phyloP scores from a whole-genome alignment of 768 basidiomycete species.

The Baorangia bicolor region DNA sequence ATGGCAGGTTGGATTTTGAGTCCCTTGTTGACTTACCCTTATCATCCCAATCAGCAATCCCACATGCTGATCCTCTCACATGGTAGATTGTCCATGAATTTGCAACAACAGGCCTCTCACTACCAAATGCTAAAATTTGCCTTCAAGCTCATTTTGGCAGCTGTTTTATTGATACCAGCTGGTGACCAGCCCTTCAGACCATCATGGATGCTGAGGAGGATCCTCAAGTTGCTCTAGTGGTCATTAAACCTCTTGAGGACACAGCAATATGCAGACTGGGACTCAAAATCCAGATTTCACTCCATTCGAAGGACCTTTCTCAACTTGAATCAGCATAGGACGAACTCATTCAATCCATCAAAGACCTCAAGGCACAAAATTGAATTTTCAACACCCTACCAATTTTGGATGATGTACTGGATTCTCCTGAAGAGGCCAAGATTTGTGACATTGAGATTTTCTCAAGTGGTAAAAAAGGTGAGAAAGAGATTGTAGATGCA shows the following conservation, averaged over 20 bases:
- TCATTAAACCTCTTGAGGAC: background rate
- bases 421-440: background rate
- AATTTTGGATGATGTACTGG: background rate
- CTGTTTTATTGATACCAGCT: background rate
- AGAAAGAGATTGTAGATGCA: background rate
- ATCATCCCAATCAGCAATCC: background rate
- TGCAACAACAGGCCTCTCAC: background rate
- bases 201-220: constrained; percentile 8
- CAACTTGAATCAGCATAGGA: no score
- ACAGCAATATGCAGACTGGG: background rate
- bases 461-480: background rate
- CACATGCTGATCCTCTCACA: background rate
- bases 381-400: background rate
- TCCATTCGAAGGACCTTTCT: background rate
- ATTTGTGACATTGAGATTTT: background rate
- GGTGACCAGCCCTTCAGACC: constrained; percentile 5
- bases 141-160: constrained; percentile 12
- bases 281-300: background rate
- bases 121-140: constrained; percentile 9
- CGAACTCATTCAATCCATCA: no score
- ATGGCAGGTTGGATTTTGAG: no score
- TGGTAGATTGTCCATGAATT: no score
- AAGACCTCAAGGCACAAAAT: no score
- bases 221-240: background rate
- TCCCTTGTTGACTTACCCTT: background rate